Percentiles rank a stretch among this genome's conserved stretches.
Conservation (phyloP, 2,329 filamentous ascomycete species). For the Talaromyces piceae region DNA sequence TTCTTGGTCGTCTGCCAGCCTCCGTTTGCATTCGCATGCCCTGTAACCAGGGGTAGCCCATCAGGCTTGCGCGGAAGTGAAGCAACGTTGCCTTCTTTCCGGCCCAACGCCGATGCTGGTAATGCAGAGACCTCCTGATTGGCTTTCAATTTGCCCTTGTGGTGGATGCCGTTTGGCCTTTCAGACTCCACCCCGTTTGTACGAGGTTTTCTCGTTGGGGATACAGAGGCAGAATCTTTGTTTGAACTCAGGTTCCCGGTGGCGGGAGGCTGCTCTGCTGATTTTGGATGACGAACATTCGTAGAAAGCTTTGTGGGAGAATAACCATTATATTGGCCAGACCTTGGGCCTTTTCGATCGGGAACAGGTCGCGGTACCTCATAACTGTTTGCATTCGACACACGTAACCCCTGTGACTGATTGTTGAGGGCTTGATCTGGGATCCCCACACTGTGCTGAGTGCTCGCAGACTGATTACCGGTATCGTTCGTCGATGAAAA, state of each 20-base stretch:
- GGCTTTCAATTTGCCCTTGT: constrained; percentile 29
- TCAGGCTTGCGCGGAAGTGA: constrained; percentile 25
- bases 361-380: constrained; percentile 19
- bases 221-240: constrained; percentile 23
- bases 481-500: constrained; percentile 21
- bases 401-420: constrained; percentile 30
- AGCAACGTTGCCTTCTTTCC: constrained; percentile 25
- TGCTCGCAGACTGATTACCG: constrained; percentile 17
- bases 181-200: constrained; percentile 27
- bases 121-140: constrained; percentile 20
- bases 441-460: constrained; percentile 13
- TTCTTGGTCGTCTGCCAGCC: constrained; percentile 42
- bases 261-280: constrained; percentile 12
- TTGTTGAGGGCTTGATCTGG: constrained; percentile 23
- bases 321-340: constrained; percentile 5
- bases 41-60: constrained; percentile 17
- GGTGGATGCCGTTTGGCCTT: constrained; percentile 26
- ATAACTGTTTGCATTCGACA: constrained; percentile 21
- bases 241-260: constrained; percentile 21
- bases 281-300: constrained; percentile 7
- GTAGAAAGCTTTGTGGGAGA: constrained; percentile 7
- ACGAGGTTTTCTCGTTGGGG: constrained; percentile 26
- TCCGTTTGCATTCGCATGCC: constrained; percentile 16
- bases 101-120: constrained; percentile 14
- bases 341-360: constrained; percentile 19